Evolutionary conservation across 345 rosid species (phyloP), one percentile per base, ranked within the genome.

Genomic region (Passiflora organensis): DNA sequence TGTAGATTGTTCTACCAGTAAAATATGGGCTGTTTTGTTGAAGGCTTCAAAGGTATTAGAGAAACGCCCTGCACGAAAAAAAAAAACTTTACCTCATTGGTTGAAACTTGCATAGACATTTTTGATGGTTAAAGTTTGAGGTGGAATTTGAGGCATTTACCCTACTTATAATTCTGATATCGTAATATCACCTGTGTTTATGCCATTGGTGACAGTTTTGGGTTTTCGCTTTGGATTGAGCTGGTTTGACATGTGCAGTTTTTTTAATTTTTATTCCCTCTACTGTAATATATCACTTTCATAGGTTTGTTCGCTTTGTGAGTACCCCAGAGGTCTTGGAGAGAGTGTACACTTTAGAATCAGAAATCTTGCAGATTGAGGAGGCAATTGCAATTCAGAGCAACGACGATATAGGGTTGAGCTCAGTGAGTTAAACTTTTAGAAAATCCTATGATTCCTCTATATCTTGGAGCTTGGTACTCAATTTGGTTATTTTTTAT

Each of bases 221-320:
- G 34, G 34, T 28, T 28, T 28, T 28, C 34, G 5, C 34, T 8
- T n/a, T n/a, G n/a, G n/a, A n/a, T n/a, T 28, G 34, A 28, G 8
- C 8, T 28, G 5, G 34, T 28, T 28, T 2, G 34, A 28, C 34
- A 28, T 3, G 5, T 28, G 8, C 34, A 2, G 34, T 8, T 28
- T 28, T 28, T 28, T 8, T 28, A 3, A 28, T 28, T 28, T 28
- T 28, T 28, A 8, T 28, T 28, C 3, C 34, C 34, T 8, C 34
- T 28, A 28, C 34, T 28, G 5, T 28, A 28, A 28, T 28, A 28
- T 41, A 4, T 13, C 14, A 0, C 43, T 28, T 51, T 50, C 64
- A 45, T 65, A 93, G 99, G 87, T 93, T 89, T 85, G 99, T 93
- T 57, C 99, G 99, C 22, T 93, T 93, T 72, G 97, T 93, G 62